phyloP scores from a whole-genome alignment of 2,329 filamentous ascomycete genomes.

The Zasmidium citrigriseum region DNA sequence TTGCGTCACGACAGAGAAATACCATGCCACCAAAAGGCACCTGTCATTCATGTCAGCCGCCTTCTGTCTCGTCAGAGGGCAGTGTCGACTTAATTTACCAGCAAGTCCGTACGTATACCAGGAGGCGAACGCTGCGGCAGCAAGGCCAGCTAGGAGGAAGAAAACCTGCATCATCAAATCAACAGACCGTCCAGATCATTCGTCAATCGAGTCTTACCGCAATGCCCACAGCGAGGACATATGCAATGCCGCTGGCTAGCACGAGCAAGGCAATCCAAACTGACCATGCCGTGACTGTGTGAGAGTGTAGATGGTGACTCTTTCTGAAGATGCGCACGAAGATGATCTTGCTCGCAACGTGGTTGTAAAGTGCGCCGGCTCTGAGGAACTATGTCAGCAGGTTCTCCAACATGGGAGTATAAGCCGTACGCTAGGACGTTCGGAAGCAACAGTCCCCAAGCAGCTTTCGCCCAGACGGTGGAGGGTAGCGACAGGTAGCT shows the following conservation, averaged over 20 bases:
- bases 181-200: no score
- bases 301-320: constrained; percentile 49
- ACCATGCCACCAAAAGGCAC: constrained; percentile 37
- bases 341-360: constrained; percentile 54
- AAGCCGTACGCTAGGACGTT: constrained; percentile 30
- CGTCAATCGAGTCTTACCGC: constrained; percentile 37
- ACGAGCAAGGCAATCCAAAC: constrained; percentile 51
- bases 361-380: constrained; percentile 52
- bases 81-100: constrained; percentile 55
- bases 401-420: no score
- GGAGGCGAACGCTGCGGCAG: constrained; percentile 52
- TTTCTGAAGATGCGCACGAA: constrained; percentile 53
- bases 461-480: constrained; percentile 50
- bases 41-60: constrained; percentile 19
- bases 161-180: constrained; percentile 33
- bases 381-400: no score
- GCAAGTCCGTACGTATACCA: constrained; percentile 55
- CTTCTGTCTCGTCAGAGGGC: constrained; percentile 46
- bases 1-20: no score
- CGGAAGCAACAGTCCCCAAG: constrained; percentile 52
- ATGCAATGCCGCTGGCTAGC: constrained; percentile 48
- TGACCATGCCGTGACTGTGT: constrained; percentile 50
- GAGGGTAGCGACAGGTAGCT: constrained; percentile 47
- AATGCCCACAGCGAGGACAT: constrained; percentile 49
- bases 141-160: constrained; percentile 54